Conservation (phyloP, 2,329 filamentous ascomycete genomes). For the Pseudocercospora fuligena region DNA sequence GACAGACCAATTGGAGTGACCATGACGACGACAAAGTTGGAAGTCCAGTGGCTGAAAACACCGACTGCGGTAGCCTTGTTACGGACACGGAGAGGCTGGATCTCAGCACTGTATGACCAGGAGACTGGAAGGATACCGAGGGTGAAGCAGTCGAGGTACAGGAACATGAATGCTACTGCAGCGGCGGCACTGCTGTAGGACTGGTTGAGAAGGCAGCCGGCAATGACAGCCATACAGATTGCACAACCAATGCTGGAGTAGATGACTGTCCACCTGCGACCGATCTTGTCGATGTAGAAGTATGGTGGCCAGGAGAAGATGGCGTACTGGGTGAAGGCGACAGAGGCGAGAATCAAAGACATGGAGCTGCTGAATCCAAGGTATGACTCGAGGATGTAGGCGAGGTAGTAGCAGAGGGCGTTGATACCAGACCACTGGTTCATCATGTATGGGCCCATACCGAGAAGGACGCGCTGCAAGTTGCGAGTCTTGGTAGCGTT, state of each 20-base stretch:
- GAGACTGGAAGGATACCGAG: conserved; percentile 53
- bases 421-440: conserved; percentile 37
- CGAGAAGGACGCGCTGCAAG: conserved; percentile 43
- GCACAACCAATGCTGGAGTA: conserved; percentile 41
- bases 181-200: conserved; percentile 38
- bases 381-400: conserved; percentile 39
- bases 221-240: conserved; percentile 43
- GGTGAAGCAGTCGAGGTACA: conserved; percentile 61
- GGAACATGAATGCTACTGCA: conserved; percentile 49
- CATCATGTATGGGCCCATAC: conserved; percentile 45
- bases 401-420: conserved; percentile 37
- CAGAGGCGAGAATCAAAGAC: conserved; percentile 39
- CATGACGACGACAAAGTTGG: conserved; percentile 49
- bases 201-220: conserved; percentile 37
- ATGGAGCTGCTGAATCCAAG: conserved; percentile 35
- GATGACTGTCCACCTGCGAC: conserved; percentile 39
- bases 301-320: conserved; percentile 41
- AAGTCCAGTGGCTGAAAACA: conserved; percentile 57
- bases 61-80: conserved; percentile 55
- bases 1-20: conserved; percentile 32
- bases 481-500: conserved; percentile 44
- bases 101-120: conserved; percentile 52
- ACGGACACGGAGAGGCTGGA: conserved; percentile 54
- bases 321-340: conserved; percentile 41
- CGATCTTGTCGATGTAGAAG: conserved; percentile 41